Conservation (phyloP, 1,284 basidiomycete species). For the Xerocomus nothofagi region DNA sequence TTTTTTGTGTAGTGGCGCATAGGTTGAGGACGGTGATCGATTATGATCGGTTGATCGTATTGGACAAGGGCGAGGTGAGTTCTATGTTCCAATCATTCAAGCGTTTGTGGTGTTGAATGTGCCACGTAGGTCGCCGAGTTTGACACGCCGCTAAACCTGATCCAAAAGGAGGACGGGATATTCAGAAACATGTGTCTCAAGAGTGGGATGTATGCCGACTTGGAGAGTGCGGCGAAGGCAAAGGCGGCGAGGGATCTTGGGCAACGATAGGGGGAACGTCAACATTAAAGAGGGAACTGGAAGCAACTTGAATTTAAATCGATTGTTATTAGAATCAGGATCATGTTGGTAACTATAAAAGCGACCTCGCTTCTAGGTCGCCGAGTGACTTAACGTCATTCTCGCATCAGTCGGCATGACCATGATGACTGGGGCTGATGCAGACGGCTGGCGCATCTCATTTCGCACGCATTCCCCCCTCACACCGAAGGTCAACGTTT, state of each 20-base stretch:
- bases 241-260: slow-evolving; percentile 37
- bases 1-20: slow-evolving; percentile 43
- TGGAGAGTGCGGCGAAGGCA: slow-evolving; percentile 59
- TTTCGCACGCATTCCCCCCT: too few species aligned
- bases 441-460: too few species aligned
- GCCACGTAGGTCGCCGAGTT: slow-evolving; percentile 65
- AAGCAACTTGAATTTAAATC: too few species aligned
- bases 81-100: neutral
- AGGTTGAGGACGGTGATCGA: slow-evolving; percentile 56
- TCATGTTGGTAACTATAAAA: too few species aligned
- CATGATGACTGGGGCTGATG: too few species aligned
- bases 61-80: slow-evolving; percentile 56
- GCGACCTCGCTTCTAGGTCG: too few species aligned
- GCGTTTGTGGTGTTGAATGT: neutral
- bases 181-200: slow-evolving; percentile 83
- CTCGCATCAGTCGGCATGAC: too few species aligned
- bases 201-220: slow-evolving; percentile 73
- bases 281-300: too few species aligned
- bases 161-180: slow-evolving; percentile 70
- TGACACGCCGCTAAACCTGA: slow-evolving; percentile 78
- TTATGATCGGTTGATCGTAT: slow-evolving; percentile 68
- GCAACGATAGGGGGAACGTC: neutral
- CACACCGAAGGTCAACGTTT: too few species aligned
- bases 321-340: neutral
- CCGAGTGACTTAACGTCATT: too few species aligned